phyloP scores from a whole-genome alignment of 192 early-diverging fungal species.

The Coemansia sp. region DNA sequence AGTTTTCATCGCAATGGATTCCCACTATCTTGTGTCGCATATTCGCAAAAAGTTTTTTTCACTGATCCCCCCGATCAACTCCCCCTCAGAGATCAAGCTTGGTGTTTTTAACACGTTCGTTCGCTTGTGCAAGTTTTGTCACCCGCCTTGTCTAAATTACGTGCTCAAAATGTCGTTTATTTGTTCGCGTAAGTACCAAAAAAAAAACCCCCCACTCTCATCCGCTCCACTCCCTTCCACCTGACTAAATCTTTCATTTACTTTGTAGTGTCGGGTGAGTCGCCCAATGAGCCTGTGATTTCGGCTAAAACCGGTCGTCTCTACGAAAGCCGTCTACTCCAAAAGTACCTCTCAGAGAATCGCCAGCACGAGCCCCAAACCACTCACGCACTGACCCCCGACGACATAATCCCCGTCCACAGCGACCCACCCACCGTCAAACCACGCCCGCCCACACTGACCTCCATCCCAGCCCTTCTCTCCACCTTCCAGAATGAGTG shows the following conservation, averaged over 20 bases:
- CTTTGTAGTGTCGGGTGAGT: conserved; percentile 84
- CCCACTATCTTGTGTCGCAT: background rate
- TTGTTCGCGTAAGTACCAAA: conserved; percentile 35
- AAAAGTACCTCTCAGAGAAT: conserved; percentile 82
- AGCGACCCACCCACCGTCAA: conserved; percentile 53
- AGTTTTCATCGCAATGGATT: background rate
- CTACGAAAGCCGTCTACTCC: conserved; percentile 84
- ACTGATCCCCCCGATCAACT: background rate
- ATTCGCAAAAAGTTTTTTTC: background rate
- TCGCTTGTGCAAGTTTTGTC: too few relatives aligned
- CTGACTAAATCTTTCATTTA: background rate
- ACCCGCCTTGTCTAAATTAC: too few relatives aligned
- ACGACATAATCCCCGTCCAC: conserved; percentile 29
- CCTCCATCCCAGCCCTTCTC: conserved; percentile 88
- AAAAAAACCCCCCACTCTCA: too few relatives aligned
- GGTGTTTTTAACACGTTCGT: background rate
- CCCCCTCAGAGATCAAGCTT: too few relatives aligned
- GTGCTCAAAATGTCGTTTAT: conserved; percentile 34
- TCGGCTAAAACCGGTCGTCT: conserved; percentile 80
- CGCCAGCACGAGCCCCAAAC: conserved; percentile 75
- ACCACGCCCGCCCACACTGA: conserved; percentile 86
- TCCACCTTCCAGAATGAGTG: conserved; percentile 92
- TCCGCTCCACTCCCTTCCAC: too few relatives aligned
- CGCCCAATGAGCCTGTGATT: conserved; percentile 83
- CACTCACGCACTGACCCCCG: conserved; percentile 59